A percentile compares a stretch with the other conserved stretches of the same genome.
Conservation (phyloP, 2,329 filamentous ascomycete species). For the Ceratocystis cubensis region DNA sequence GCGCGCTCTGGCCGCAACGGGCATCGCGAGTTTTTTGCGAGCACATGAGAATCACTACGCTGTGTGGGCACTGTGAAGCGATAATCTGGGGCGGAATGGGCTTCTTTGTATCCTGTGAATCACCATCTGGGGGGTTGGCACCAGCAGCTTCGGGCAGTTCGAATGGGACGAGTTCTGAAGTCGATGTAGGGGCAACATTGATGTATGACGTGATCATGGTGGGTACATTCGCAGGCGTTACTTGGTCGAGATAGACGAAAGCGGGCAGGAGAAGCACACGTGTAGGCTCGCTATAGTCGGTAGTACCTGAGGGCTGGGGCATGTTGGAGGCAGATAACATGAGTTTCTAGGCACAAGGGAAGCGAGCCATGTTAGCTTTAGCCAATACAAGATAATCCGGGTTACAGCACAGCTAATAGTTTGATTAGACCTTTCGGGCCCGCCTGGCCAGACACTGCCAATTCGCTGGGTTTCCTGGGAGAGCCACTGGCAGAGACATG, state of each 20-base stretch:
- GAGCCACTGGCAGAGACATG: neutral
- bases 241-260: slow-evolving; percentile 71
- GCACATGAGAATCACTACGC: slow-evolving; percentile 81
- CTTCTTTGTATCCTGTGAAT: slow-evolving; percentile 6
- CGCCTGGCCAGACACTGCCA: neutral
- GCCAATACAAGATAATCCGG: neutral
- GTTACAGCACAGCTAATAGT: neutral
- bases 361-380: neutral
- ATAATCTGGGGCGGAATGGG: slow-evolving; percentile 23
- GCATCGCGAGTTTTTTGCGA: slow-evolving; percentile 90
- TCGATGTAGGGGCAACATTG: slow-evolving; percentile 60
- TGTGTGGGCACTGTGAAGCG: slow-evolving; percentile 57
- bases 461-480: too few relatives aligned
- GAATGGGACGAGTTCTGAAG: slow-evolving; percentile 42
- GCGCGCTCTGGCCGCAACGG: slow-evolving; percentile 86
- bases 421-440: neutral
- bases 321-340: slow-evolving; percentile 93
- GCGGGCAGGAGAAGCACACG: slow-evolving; percentile 73
- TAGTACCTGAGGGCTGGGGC: slow-evolving; percentile 56
- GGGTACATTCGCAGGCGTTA: slow-evolving; percentile 61
- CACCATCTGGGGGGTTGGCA: slow-evolving; percentile 28
- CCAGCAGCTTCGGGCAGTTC: slow-evolving; percentile 30
- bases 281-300: slow-evolving; percentile 56
- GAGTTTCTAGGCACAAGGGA: slow-evolving; percentile 44
- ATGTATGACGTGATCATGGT: slow-evolving; percentile 60